These are phyloP conservation scores for Chrysanthemum seticuspe DNA, from an alignment of 129 eudicot species.

Conservation along the genomic window DNA sequence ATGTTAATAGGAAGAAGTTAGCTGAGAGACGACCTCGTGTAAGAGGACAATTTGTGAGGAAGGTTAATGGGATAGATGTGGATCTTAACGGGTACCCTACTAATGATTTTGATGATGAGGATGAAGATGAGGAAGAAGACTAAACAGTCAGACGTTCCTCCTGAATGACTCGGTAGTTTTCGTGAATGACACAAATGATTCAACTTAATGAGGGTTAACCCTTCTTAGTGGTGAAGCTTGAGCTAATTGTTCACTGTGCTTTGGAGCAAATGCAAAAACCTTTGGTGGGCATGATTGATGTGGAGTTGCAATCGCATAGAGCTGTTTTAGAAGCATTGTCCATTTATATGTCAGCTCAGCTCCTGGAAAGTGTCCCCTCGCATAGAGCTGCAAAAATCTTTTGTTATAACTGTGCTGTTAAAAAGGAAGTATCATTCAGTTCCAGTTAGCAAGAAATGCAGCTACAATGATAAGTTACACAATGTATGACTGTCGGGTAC, in stretches of 20 bases:
- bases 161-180: neutral
- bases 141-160: neutral
- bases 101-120: conserved; percentile 55
- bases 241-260: neutral
- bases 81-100: conserved; percentile 82
- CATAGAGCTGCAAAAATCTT: no score
- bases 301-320: neutral
- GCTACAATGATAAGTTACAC: neutral
- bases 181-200: conserved; percentile 2
- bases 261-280: neutral
- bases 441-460: conserved; percentile 3
- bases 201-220: neutral
- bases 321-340: neutral
- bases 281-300: neutral
- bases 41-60: conserved; percentile 91
- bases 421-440: conserved; percentile 1
- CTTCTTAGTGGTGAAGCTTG: neutral
- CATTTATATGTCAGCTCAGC: neutral
- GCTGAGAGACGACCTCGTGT: conserved; percentile 94
- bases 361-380: neutral
- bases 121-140: conserved; percentile 69
- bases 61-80: conserved; percentile 71
- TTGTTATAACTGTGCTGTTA: no score
- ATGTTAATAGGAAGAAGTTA: conserved; percentile 68
- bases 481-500: conserved; percentile 1